Conservation (phyloP, 2,329 filamentous ascomycete genomes). For the Colletotrichum zoysiae region DNA sequence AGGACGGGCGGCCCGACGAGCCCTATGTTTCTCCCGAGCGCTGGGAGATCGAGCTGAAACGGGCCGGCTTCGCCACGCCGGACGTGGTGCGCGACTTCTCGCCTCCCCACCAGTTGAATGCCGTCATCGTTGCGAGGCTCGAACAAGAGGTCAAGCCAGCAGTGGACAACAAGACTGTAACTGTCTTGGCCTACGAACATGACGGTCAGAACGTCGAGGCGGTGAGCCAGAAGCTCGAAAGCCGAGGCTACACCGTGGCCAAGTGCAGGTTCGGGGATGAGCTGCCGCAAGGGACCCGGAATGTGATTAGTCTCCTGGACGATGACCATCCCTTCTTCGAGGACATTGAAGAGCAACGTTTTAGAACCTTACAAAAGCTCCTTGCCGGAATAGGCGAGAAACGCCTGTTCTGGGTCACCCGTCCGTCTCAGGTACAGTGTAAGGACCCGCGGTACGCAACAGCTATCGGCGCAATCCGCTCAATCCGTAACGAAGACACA, state of each 20-base stretch:
- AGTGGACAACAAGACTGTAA: too few relatives aligned
- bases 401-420: conserved; percentile 46
- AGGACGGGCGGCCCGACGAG: conserved; percentile 46
- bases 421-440: conserved; percentile 43
- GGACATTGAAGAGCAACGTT: conserved; percentile 30
- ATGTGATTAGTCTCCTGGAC: too few relatives aligned
- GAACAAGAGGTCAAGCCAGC: too few relatives aligned
- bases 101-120: too few relatives aligned
- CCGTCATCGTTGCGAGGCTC: too few relatives aligned
- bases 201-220: too few relatives aligned
- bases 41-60: conserved; percentile 48
- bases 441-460: conserved; percentile 44
- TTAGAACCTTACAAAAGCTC: conserved; percentile 38
- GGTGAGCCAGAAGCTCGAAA: too few relatives aligned
- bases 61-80: conserved; percentile 44
- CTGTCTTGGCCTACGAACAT: too few relatives aligned
- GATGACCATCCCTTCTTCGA: conserved; percentile 33
- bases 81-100: too few relatives aligned
- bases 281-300: too few relatives aligned
- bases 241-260: neutral
- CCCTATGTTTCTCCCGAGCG: conserved; percentile 45
- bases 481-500: conserved; percentile 43
- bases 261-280: conserved; percentile 32
- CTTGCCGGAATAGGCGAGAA: conserved; percentile 3
- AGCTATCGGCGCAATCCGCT: conserved; percentile 42